phyloP scores from a whole-genome alignment of 75 land plant species.

The Selaginella moellendorffii region DNA sequence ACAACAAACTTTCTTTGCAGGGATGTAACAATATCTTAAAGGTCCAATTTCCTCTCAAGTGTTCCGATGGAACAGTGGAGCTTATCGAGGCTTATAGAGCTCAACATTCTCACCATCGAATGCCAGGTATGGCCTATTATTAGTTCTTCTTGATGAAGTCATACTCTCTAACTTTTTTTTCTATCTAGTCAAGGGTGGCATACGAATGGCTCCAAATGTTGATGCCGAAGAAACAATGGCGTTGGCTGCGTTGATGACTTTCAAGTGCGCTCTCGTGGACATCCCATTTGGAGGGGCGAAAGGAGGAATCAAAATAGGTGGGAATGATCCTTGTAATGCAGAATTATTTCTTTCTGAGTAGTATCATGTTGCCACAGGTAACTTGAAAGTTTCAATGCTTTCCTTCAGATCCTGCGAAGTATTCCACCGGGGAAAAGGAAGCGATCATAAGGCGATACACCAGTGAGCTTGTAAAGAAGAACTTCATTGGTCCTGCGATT shows the following conservation, averaged over 20 bases:
- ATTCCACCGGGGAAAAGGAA: slow-evolving; percentile 5
- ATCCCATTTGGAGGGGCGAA: slow-evolving; percentile 7
- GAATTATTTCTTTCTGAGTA: not conserved
- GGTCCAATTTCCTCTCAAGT: slow-evolving; percentile 5
- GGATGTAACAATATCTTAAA: slow-evolving; percentile 2
- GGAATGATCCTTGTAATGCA: not conserved
- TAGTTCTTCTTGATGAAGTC: not conserved
- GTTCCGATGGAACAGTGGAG: slow-evolving; percentile 5
- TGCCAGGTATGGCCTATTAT: not conserved
- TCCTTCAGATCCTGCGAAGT: not conserved
- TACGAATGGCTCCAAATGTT: slow-evolving; percentile 9
- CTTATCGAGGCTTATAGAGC: slow-evolving; percentile 9
- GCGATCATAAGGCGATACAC: not conserved
- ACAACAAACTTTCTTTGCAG: not conserved
- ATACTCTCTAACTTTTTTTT: not conserved
- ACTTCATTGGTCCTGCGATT: slow-evolving; percentile 7
- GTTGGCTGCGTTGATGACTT: slow-evolving; percentile 6
- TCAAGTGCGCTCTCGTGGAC: slow-evolving; percentile 6
- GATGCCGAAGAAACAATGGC: slow-evolving; percentile 12
- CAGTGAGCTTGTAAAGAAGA: slow-evolving; percentile 8
- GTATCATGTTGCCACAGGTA: not conserved
- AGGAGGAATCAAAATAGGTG: slow-evolving; percentile 6
- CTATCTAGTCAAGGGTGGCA: slow-evolving; percentile 6
- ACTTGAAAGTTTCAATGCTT: not conserved
- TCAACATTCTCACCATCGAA: slow-evolving; percentile 3